Base-by-base conservation (phyloP, 2,329 filamentous ascomycete genomes). In the Diaporthe ilicicola region DNA sequence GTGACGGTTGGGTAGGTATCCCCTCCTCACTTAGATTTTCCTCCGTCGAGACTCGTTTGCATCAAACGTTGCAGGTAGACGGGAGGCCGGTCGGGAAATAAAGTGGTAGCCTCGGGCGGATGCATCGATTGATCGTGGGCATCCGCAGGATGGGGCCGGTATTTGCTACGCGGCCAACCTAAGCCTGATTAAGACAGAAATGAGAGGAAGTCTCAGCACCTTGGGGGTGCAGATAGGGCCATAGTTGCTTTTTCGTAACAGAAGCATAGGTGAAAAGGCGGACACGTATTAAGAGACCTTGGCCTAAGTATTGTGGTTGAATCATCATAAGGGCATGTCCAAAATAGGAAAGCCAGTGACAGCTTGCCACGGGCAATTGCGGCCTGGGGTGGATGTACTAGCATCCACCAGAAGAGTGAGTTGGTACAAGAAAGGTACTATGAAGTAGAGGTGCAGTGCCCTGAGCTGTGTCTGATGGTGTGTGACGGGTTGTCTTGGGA, bases 31-130 rank as follows among this genome's bases (percentile, higher is more conserved):
- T 66, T 73, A 66, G 64, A 65, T 29, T 50, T 46, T 51, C 46
- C 54, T 19, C 56, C 56, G 24, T 53, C 66, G 44, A n/a, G n/a
- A 22, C 51, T 65, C 65, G 70, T 73, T 72, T 64, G 67, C 48
- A 32, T 53, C 32, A 69, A 50, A 71, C 54, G 69, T 71, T 69
- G 71, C 71, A 73, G 65, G 72, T 64, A 69, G 67, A 70, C 70
- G 67, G 70, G 66, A 69, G 42, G 69, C 39, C 39, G 66, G 66
- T 55, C 69, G 55, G 67, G 66, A 44, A 67, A 68, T 65, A 65
- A 72, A 44, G 70, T 54, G 71, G 53, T 67, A 70, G 29, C 64
- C 55, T 54, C 72, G 72, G 72, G 62, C 56, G 19, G 67, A 13
- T 73, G 72, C 72, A 73, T 48, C 55, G 29, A 53, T 69, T 54